A percentile compares a stretch with the other conserved stretches of the same genome.
Evolutionary conservation across 345 rosid species (phyloP).

Genomic region (Lepidium sativum): DNA sequence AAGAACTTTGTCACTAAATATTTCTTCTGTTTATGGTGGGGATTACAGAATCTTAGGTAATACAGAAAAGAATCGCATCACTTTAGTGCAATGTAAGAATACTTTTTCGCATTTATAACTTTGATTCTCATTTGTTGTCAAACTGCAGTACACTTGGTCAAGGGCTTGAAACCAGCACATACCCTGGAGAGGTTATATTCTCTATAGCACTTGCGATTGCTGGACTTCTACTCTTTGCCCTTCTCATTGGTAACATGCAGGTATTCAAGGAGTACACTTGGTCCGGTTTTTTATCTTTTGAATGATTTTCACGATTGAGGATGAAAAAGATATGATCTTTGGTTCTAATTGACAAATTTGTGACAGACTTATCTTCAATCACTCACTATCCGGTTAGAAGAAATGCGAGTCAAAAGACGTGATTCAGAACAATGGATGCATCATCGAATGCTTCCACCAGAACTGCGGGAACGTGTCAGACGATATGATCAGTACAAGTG

Average conservation of each 20-base stretch:
- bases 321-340: constrained; percentile 4
- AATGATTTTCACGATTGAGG: neutral
- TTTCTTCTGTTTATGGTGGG: constrained; percentile 97
- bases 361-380: constrained; percentile 96
- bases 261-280: no score
- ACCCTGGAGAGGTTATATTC: constrained; percentile 78
- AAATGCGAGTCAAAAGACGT: constrained; percentile 97
- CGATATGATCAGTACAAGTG: constrained; percentile 94
- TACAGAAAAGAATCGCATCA: neutral
- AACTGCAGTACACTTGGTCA: constrained; percentile 85
- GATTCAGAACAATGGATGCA: constrained; percentile 99
- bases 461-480: constrained; percentile 83
- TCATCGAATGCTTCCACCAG: constrained; percentile 92
- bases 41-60: constrained; percentile 91
- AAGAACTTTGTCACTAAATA: constrained; percentile 65
- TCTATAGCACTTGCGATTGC: constrained; percentile 76
- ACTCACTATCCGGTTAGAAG: constrained; percentile 86
- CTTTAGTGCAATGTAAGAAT: no score
- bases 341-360: neutral
- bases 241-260: constrained; percentile 97
- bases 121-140: neutral
- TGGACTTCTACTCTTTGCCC: constrained; percentile 92
- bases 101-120: neutral
- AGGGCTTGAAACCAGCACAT: constrained; percentile 90
- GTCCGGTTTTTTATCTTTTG: no score